Base-by-base conservation (phyloP, 106 monocot species). In the Dendrobium catenatum region DNA sequence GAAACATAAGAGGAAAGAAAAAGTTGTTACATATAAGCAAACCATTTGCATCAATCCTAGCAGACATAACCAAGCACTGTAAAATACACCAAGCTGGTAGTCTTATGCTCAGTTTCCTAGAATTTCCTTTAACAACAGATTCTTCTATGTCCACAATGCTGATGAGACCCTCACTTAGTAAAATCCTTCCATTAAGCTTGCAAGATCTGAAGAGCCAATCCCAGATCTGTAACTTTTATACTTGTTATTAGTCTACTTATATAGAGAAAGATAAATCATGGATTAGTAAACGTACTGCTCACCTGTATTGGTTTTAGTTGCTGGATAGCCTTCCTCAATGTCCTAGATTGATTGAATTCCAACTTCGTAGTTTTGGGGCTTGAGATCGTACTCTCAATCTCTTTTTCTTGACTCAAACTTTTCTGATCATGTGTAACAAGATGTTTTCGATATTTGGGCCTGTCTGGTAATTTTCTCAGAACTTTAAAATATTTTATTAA, bases 161-260 rank as follows among this genome's bases (percentile, higher is more conserved):
- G 40, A 96, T 91, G 77, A 96, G 75, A 72, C 91, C 91, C 54
- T 93, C 96, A 42, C 54, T 54, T 5, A 96, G 83, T 44, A 96
- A 85, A 27, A 85, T 64, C 82, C 88, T 87, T 76, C 96, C 96
- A 87, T 96, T 96, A 55, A 89, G 29, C 82, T 96, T 2, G 15
- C 94, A 96, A 42, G 94, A 94, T 89, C 85, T 88, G 82, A 96
- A 96, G 55, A 96, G 90, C 96, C 91, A 96, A 85, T 94, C 94
- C 96, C 96, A 96, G 77, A 96, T 86, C 94, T 96, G 80, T 33
- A 51, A 76, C 17, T 68, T 42, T 6, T 19, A 73, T 73, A 70
- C 16, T 16, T 15, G 33, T 9, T 4, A 70, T 37, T 70, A 70
- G 9, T 61, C 26, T 70, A 33, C 0, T 3, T 22, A 67, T 70